Evolutionary conservation across 257 asterid species (phyloP).

Genomic region (Henckelia pumila): DNA sequence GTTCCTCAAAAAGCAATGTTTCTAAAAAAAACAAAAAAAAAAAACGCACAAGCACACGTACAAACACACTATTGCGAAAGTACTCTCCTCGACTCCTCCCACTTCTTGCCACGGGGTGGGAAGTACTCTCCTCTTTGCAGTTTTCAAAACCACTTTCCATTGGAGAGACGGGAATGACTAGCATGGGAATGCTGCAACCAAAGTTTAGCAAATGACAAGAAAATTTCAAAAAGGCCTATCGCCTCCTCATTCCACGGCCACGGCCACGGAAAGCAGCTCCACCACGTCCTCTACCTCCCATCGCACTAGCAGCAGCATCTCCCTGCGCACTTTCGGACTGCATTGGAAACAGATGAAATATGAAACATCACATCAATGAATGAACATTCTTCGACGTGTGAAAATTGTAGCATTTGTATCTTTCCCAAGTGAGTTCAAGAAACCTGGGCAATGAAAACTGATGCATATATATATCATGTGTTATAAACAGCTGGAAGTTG

Average conservation of each 20-base stretch:
- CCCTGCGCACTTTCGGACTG: conserved; percentile 99
- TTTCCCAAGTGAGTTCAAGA: not conserved
- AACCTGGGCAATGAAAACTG: not conserved
- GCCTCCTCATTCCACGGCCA: conserved; percentile 94
- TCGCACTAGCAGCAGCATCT: conserved; percentile 82
- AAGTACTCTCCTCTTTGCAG: not conserved
- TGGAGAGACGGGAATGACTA: not conserved
- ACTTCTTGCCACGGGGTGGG: too few relatives aligned
- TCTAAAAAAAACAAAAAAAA: not conserved
- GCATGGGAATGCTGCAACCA: not conserved
- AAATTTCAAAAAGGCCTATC: conserved; percentile 32
- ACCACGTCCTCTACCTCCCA: conserved; percentile 90
- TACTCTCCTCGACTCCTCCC: too few relatives aligned
- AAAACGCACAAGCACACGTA: too few relatives aligned
- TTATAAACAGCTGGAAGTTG: not conserved
- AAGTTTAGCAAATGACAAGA: conserved; percentile 22
- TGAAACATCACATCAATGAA: not conserved
- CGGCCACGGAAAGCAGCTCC: conserved; percentile 63
- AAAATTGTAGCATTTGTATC: not conserved
- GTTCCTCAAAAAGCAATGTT: too few relatives aligned
- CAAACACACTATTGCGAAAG: not conserved
- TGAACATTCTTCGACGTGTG: not conserved
- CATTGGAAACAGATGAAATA: not conserved
- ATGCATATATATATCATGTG: not conserved
- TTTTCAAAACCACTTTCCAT: not conserved